Evolutionary conservation across 139 green algal species (phyloP).

Genomic region (Chlorella sorokiniana): DNA sequence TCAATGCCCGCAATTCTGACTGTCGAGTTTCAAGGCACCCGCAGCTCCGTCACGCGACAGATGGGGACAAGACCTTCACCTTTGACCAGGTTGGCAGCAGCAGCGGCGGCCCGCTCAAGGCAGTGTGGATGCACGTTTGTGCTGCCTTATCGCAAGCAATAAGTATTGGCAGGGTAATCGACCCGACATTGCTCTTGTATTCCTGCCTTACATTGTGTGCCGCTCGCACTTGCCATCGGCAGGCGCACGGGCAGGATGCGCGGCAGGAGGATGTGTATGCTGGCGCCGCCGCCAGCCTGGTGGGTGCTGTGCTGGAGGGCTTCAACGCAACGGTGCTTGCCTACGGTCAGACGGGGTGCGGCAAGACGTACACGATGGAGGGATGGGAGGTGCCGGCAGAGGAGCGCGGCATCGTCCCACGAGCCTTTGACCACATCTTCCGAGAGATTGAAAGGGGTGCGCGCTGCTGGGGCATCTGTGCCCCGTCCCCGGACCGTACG

Average conservation of each 20-base stretch:
- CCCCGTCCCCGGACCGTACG: too few relatives aligned
- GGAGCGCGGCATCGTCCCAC: slow-evolving; percentile 85
- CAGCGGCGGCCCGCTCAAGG: background rate
- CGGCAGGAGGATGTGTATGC: slow-evolving; percentile 78
- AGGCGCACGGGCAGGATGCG: slow-evolving; percentile 63
- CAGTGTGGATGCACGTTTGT: background rate
- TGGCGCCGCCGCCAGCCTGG: slow-evolving; percentile 69
- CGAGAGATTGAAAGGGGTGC: slow-evolving; percentile 85
- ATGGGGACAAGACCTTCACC: slow-evolving; percentile 64
- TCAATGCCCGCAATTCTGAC: background rate
- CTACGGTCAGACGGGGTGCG: slow-evolving; percentile 58
- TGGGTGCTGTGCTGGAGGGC: slow-evolving; percentile 77
- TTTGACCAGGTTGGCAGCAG: slow-evolving; percentile 74
- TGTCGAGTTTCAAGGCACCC: background rate
- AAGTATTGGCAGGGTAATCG: background rate
- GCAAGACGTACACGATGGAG: slow-evolving; percentile 93
- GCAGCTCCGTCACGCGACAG: slow-evolving; percentile 7
- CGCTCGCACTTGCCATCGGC: background rate
- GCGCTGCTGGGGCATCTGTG: too few relatives aligned
- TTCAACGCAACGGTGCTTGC: slow-evolving; percentile 86
- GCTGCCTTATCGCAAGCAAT: background rate
- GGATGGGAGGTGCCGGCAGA: slow-evolving; percentile 49
- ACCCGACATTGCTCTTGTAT: background rate
- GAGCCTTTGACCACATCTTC: slow-evolving; percentile 93
- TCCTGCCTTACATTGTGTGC: background rate